Percentiles rank a stretch among this genome's conserved stretches.
These are phyloP conservation scores for Rhodosporidiobolus sp. DNA, from an alignment of 768 basidiomycete species.

Conservation along the genomic window DNA sequence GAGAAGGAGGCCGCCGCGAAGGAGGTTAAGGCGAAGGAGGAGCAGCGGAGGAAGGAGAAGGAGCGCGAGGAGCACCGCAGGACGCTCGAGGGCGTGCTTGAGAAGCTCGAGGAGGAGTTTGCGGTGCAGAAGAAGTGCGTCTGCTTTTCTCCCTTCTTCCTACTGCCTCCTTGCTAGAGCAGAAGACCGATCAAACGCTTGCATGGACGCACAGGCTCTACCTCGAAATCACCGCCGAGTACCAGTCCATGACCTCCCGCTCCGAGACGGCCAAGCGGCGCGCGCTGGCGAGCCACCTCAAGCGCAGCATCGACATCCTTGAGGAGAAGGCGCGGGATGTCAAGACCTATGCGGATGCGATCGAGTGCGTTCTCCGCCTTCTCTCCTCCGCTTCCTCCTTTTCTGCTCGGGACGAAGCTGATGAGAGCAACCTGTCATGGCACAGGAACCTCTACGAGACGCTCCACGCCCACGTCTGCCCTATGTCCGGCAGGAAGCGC, in stretches of 20 bases:
- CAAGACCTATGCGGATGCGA: constrained; percentile 31
- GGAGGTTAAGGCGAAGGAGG: neutral
- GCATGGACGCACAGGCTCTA: constrained; percentile 68
- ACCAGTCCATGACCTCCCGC: constrained; percentile 80
- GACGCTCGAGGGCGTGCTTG: constrained; percentile 59
- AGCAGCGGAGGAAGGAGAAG: constrained; percentile 17
- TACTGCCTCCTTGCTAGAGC: too few relatives aligned
- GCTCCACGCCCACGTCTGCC: constrained; percentile 2
- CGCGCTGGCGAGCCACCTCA: constrained; percentile 79
- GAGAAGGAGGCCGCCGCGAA: constrained; percentile 17
- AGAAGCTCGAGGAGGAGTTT: constrained; percentile 93
- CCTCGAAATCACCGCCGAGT: constrained; percentile 84
- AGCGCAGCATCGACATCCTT: constrained; percentile 84
- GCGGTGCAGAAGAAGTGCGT: constrained; percentile 86
- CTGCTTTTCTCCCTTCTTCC: neutral
- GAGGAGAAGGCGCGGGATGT: constrained; percentile 62
- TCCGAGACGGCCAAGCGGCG: constrained; percentile 77
- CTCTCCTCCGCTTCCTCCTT: neutral
- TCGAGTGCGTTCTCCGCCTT: constrained; percentile 6
- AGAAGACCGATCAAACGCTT: too few relatives aligned
- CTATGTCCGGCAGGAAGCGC: neutral
- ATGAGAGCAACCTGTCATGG: too few relatives aligned
- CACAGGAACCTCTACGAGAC: constrained; percentile 8
- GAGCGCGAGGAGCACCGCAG: constrained; percentile 14
- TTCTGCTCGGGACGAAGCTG: too few relatives aligned